Evolutionary conservation across 2,329 filamentous ascomycete species (phyloP).

Genomic region (Aspergillus quadricinctus): DNA sequence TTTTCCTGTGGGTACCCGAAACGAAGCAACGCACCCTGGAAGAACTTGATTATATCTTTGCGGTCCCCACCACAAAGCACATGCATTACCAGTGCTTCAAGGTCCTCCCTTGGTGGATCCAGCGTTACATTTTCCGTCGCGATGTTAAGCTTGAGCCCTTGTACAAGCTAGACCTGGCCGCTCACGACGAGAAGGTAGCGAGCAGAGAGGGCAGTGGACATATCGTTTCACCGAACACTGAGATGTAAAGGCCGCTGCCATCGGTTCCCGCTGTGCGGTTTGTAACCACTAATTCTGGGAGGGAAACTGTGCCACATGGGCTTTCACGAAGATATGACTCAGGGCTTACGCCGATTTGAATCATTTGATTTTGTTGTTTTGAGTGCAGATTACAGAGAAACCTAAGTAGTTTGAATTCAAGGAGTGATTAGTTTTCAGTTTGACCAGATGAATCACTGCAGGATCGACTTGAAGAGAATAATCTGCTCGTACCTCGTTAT

Average conservation of each 20-base stretch:
- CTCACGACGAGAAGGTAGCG: background rate
- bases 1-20: slow-evolving; percentile 58
- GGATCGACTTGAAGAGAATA: background rate
- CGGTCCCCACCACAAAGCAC: slow-evolving; percentile 56
- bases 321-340: background rate
- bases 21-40: slow-evolving; percentile 53
- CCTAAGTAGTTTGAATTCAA: background rate
- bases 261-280: background rate
- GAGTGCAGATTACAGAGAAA: background rate
- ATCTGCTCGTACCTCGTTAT: background rate
- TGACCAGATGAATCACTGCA: background rate
- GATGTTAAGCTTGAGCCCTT: slow-evolving; percentile 46
- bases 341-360: background rate
- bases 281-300: background rate
- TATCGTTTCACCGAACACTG: background rate
- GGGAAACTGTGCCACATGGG: background rate
- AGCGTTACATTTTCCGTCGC: slow-evolving; percentile 53
- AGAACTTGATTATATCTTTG: slow-evolving; percentile 57
- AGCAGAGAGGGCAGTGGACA: background rate
- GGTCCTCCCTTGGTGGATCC: slow-evolving; percentile 58
- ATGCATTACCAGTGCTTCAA: slow-evolving; percentile 55
- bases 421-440: background rate
- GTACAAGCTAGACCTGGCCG: slow-evolving; percentile 46
- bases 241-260: background rate
- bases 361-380: background rate